Evolutionary conservation across 2,329 filamentous ascomycete genomes (phyloP), one percentile per base, ranked within the genome.

Genomic region (Pleurostoma richardsiae): DNA sequence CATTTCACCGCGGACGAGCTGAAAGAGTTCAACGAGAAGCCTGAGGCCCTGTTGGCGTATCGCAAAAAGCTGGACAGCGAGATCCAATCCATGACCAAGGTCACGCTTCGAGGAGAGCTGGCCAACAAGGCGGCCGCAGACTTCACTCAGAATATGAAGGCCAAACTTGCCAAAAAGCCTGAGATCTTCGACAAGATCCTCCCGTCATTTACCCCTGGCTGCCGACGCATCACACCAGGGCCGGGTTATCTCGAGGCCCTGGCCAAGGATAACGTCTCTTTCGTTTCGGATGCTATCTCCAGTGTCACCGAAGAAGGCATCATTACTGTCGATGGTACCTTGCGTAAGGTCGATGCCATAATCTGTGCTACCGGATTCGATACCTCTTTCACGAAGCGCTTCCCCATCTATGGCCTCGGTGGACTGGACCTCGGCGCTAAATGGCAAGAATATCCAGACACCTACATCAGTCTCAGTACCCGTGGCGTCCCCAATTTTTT

Each of bases 281-380:
- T 67, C 19, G 33, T 36, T 8, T 36, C 8, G 8, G 33, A n/a
- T 8, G 33, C 8, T 8, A 36, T 36, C 33, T 65, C 70, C 29
- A 65, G 70, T 1, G 77, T 86, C 49, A 83, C 77, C 0, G 61
- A 67, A 38, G 76, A 67, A 0, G 79, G 79, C 0, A 79, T 85
- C 29, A 68, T 76, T 49, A 82, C 77, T 0, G 62, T 60, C 0
- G 79, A 83, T 47, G 80, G 79, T 2, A 57, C 59, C 0, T 68
- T 74, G 40, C 64, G 77, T 2, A 68, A 77, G 26, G 76, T 83
- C 0, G 82, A 85, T 49, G 75, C 77, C 5, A 69, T 85, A 4
- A 79, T 86, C 52, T 86, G 81, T 54, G 77, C 81, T 1, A 87
- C 84, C 0, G 84, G 83, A 1, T 79, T 80, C 4, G 82, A 84